These are phyloP conservation scores for Crithidia brevicula DNA, from an alignment of 208 protist genomes.

Conservation along the genomic window DNA sequence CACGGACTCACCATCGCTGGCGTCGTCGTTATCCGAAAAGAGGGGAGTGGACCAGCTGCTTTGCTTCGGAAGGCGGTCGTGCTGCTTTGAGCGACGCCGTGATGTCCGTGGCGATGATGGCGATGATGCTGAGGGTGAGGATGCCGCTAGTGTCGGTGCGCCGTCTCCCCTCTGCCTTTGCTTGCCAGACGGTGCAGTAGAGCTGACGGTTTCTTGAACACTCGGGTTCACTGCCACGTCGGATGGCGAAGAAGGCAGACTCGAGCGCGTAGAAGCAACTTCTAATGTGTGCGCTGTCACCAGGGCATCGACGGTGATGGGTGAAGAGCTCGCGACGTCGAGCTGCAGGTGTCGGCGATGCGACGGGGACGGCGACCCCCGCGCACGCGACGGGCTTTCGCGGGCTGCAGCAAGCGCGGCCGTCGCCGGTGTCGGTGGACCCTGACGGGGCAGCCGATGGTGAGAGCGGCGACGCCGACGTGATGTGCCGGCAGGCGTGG, in stretches of 20 bases:
- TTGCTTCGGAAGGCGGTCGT: background rate
- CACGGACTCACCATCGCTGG: background rate
- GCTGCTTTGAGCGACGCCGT: background rate
- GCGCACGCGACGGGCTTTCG: background rate
- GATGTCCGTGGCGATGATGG: too few relatives aligned
- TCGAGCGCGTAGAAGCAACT: slow-evolving; percentile 20
- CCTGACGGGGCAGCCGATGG: background rate
- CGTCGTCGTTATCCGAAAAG: slow-evolving; percentile 3
- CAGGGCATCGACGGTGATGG: slow-evolving; percentile 12
- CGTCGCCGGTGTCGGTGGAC: slow-evolving; percentile 2
- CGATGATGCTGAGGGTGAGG: too few relatives aligned
- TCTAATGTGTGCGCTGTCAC: slow-evolving; percentile 11
- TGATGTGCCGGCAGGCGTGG: background rate
- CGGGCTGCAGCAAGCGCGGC: background rate
- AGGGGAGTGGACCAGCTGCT: slow-evolving; percentile 10
- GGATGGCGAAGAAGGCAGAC: background rate
- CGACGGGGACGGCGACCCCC: background rate
- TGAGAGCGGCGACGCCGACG: background rate
- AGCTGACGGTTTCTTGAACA: too few relatives aligned
- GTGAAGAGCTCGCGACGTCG: background rate
- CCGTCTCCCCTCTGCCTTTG: too few relatives aligned
- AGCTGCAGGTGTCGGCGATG: slow-evolving; percentile 11
- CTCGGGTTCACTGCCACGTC: background rate
- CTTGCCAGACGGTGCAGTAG: too few relatives aligned
- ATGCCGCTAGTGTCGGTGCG: too few relatives aligned